Evolutionary conservation across 1,139 yeast genomes (phyloP), one percentile per base, ranked within the genome.

Genomic region (Insectozyma bohioensis): DNA sequence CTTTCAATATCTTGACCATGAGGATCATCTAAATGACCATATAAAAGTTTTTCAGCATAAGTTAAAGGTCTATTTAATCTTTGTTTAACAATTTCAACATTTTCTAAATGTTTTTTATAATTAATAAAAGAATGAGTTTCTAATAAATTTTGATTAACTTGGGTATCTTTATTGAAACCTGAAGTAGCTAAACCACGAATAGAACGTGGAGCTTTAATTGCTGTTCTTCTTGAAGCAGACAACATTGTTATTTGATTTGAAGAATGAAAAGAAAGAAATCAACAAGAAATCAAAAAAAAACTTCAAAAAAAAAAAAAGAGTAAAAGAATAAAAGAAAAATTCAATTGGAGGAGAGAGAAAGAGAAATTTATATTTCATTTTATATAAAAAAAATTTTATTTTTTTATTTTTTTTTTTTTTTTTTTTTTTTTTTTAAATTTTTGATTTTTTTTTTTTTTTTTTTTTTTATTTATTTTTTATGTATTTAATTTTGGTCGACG

Each of bases 21-120:
- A 50, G 97, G 97, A 58, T 92, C 82, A 63, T 87, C 96, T 67
- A 92, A 78, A 69, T 92, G 98, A 55, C 95, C 95, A 72, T 92
- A 92, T 53, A 92, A 77, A 52, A 92, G 72, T 75, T 92, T 92
- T 74, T 92, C 98, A 52, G 97, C 97, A 63, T 88, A 90, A 45
- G 98, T 92, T 61, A 92, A 77, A 32, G 98, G 98, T 66, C 97
- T 85, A 61, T 78, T 78, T 54, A 90, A 77, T 72, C 97, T 83
- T 51, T 77, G 70, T 69, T 83, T 82, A 56, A 92, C 97, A 54
- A 87, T 84, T 52, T 85, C 76, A 50, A 90, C 82, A 58, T 84
- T 87, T 68, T 87, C 95, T 50, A 83, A 63, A 51, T 84, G 80
- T 56, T 81, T 74, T 67, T 83, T 84, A 72, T 84, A 84, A 57